phyloP scores from a whole-genome alignment of 495 filamentous ascomycete species.

The Chaetomidium leptoderma region DNA sequence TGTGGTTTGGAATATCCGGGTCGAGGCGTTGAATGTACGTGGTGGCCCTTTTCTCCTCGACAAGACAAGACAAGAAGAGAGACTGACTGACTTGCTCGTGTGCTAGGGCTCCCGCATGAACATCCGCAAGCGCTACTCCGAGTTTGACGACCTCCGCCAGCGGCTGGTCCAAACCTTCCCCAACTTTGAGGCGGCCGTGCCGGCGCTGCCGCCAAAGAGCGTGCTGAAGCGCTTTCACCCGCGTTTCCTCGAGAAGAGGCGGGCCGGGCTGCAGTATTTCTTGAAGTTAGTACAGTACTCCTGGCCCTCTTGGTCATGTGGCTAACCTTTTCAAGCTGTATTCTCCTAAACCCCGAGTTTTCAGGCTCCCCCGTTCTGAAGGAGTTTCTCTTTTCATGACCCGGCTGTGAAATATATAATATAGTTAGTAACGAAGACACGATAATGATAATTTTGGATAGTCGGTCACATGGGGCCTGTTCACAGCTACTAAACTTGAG shows the following conservation, averaged over 20 bases:
- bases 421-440: conserved; percentile 9
- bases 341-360: conserved; percentile 55
- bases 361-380: conserved; percentile 53
- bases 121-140: conserved; percentile 56
- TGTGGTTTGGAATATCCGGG: conserved; percentile 53
- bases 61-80: not conserved
- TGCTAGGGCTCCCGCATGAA: conserved; percentile 49
- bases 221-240: conserved; percentile 51
- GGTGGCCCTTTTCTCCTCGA: not conserved
- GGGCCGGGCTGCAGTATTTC: conserved; percentile 53
- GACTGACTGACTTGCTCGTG: not conserved
- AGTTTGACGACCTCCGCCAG: conserved; percentile 51
- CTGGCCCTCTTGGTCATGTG: not conserved
- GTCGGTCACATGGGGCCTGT: too few relatives aligned
- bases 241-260: conserved; percentile 50
- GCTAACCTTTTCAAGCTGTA: conserved; percentile 40
- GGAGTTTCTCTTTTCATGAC: conserved; percentile 54
- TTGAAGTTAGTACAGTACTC: conserved; percentile 40
- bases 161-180: conserved; percentile 52
- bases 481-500: too few relatives aligned
- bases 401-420: not conserved
- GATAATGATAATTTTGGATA: conserved; percentile 21
- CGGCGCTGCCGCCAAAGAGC: conserved; percentile 53
- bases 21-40: conserved; percentile 48
- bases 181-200: conserved; percentile 51